A percentile compares a stretch with the other conserved stretches of the same genome.
Evolutionary conservation across 331 rosid genomes (phyloP).

Genomic region (Ulmus americana): DNA sequence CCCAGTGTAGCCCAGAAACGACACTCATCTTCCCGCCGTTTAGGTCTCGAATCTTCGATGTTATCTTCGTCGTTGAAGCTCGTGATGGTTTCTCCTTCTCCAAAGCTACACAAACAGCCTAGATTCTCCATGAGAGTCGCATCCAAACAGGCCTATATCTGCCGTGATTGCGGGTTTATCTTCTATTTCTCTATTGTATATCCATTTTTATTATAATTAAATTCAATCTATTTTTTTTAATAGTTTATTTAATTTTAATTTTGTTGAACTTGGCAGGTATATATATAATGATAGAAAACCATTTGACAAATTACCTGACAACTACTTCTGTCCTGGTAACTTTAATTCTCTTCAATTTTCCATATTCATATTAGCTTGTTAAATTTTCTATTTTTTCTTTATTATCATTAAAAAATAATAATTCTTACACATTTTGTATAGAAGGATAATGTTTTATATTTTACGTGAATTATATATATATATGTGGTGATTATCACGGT

Average conservation of each 20-base stretch:
- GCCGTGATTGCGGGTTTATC: conserved; percentile 93
- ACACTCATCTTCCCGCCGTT: conserved; percentile 16
- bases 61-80: conserved; percentile 39
- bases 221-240: neutral
- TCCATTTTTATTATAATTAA: neutral
- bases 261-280: conserved; percentile 42
- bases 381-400: too few species aligned
- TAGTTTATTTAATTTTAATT: neutral
- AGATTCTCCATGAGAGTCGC: conserved; percentile 78
- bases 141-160: conserved; percentile 78
- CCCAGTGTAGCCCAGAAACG: conserved; percentile 35
- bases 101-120: conserved; percentile 13
- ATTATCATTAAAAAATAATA: too few species aligned
- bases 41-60: conserved; percentile 42
- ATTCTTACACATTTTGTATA: too few species aligned
- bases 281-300: conserved; percentile 77
- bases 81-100: conserved; percentile 23
- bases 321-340: conserved; percentile 76
- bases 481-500: too few species aligned
- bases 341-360: neutral
- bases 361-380: too few species aligned
- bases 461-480: too few species aligned
- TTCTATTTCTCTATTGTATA: neutral
- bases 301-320: conserved; percentile 69
- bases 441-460: too few species aligned